A percentile compares a stretch with the other conserved stretches of the same genome.
These are phyloP conservation scores for Candida palmyrensis DNA, from an alignment of 805 yeast genomes.

Conservation along the genomic window DNA sequence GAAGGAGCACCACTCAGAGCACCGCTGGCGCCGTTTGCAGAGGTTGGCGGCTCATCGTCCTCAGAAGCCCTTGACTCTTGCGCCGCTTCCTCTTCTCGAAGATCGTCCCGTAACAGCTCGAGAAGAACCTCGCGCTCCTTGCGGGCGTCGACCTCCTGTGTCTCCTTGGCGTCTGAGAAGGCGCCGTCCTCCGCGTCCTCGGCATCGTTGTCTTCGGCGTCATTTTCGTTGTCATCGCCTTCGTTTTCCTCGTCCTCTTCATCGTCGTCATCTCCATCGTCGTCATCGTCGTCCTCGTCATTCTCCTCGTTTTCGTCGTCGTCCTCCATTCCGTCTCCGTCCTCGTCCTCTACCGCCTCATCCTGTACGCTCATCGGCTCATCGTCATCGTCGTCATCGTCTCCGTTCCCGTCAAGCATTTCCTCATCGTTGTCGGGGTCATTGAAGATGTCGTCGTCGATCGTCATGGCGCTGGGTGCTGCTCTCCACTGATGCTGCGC, in stretches of 20 bases:
- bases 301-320: slow-evolving; percentile 5
- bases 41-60: too few relatives aligned
- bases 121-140: slow-evolving; percentile 1
- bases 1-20: too few relatives aligned
- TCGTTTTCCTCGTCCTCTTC: slow-evolving; percentile 5
- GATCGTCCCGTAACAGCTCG: slow-evolving; percentile 5
- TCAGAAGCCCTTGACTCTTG: not conserved
- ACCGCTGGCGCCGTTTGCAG: too few relatives aligned
- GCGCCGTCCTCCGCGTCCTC: slow-evolving; percentile 3
- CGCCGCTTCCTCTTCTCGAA: slow-evolving; percentile 6
- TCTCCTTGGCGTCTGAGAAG: slow-evolving; percentile 4
- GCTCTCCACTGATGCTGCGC: too few relatives aligned
- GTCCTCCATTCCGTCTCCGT: slow-evolving; percentile 2
- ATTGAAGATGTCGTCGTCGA: slow-evolving; percentile 26
- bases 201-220: slow-evolving; percentile 4
- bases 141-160: slow-evolving; percentile 1
- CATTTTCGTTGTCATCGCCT: slow-evolving; percentile 5
- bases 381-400: slow-evolving; percentile 4
- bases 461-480: slow-evolving; percentile 6
- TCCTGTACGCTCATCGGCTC: slow-evolving; percentile 3
- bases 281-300: slow-evolving; percentile 6
- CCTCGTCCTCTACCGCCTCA: slow-evolving; percentile 7
- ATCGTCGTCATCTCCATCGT: slow-evolving; percentile 6
- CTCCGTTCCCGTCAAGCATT: slow-evolving; percentile 10
- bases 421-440: slow-evolving; percentile 13